Evolutionary conservation across 768 basidiomycete genomes (phyloP).

Genomic region (Kondoa malvinella): DNA sequence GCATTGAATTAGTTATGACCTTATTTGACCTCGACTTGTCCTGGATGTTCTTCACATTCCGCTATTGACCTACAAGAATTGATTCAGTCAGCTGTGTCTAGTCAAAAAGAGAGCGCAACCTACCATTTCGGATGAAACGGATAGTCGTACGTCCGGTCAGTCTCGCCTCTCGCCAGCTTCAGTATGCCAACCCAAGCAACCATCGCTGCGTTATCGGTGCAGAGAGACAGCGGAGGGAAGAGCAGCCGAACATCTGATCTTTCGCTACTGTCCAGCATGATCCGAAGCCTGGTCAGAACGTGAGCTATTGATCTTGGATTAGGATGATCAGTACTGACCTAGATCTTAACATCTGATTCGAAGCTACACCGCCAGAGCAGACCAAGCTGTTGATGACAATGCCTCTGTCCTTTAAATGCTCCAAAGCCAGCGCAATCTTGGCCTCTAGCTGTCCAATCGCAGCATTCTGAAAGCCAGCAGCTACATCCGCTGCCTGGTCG

Average conservation of each 20-base stretch:
- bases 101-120: constrained; percentile 41
- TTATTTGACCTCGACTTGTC: neutral
- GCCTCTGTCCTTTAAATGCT: constrained; percentile 36
- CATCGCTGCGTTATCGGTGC: constrained; percentile 96
- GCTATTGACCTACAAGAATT: constrained; percentile 2
- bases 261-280: constrained; percentile 22
- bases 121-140: constrained; percentile 58
- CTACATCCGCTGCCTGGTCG: constrained; percentile 32
- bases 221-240: constrained; percentile 62
- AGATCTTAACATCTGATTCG: constrained; percentile 52
- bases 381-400: constrained; percentile 44
- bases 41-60: neutral
- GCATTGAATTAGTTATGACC: neutral
- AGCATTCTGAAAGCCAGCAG: constrained; percentile 51
- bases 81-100: neutral
- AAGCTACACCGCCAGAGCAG: constrained; percentile 84
- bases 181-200: constrained; percentile 81
- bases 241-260: constrained; percentile 37
- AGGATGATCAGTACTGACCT: constrained; percentile 37
- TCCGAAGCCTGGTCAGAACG: constrained; percentile 22
- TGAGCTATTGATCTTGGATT: constrained; percentile 9
- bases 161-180: constrained; percentile 50
- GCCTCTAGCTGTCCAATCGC: constrained; percentile 56
- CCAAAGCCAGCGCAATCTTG: constrained; percentile 47
- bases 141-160: constrained; percentile 40